These are phyloP conservation scores for Uncinocarpus reesii DNA, from an alignment of 2,329 filamentous ascomycete genomes.

Conservation along the genomic window DNA sequence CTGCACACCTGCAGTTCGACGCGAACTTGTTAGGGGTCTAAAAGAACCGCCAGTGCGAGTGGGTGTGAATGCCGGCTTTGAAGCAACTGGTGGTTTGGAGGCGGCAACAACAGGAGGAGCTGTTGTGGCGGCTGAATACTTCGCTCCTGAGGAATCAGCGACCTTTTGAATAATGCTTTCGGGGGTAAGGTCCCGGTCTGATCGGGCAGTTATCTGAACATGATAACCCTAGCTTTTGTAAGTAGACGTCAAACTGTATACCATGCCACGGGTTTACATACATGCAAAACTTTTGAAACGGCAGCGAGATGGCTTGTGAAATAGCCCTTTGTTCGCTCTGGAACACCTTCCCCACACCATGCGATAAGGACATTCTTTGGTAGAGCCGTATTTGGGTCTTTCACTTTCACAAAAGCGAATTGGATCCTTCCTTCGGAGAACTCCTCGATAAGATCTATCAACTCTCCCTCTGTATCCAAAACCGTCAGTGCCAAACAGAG, in stretches of 20 bases:
- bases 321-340: slow-evolving; percentile 96
- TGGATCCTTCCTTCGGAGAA: slow-evolving; percentile 95
- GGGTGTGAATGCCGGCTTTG: slow-evolving; percentile 87
- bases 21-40: slow-evolving; percentile 55
- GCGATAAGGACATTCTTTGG: slow-evolving; percentile 90
- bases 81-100: slow-evolving; percentile 55
- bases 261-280: slow-evolving; percentile 26
- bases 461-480: slow-evolving; percentile 64
- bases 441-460: slow-evolving; percentile 82
- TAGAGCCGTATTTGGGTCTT: slow-evolving; percentile 79
- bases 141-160: slow-evolving; percentile 83
- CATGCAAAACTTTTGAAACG: slow-evolving; percentile 83
- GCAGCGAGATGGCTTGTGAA: slow-evolving; percentile 89
- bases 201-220: slow-evolving; percentile 91
- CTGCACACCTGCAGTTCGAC: slow-evolving; percentile 42
- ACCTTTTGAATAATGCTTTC: slow-evolving; percentile 88
- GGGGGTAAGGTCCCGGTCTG: slow-evolving; percentile 76
- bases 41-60: slow-evolving; percentile 51
- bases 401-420: slow-evolving; percentile 94
- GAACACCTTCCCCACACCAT: slow-evolving; percentile 95
- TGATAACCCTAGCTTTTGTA: slow-evolving; percentile 62
- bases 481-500: slow-evolving; percentile 20
- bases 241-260: slow-evolving; percentile 8
- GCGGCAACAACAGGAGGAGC: slow-evolving; percentile 45
- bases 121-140: slow-evolving; percentile 67